Evolutionary conservation across 441 rosid species (phyloP).

Genomic region (Erysimum pusillum): DNA sequence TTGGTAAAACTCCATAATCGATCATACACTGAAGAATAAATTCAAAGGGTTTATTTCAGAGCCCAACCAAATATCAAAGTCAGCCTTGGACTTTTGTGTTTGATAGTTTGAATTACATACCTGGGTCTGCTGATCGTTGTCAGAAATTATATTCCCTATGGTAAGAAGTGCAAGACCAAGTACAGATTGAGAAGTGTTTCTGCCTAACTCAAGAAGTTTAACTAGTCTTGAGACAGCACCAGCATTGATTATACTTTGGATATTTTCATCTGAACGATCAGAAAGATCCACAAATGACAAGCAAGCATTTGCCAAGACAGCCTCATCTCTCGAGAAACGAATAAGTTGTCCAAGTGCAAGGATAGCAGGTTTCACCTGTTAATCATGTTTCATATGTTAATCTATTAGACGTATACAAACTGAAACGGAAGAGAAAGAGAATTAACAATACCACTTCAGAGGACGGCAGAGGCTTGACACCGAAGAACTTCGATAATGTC

Average conservation of each 20-base stretch:
- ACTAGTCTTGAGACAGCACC: slow-evolving; percentile 76
- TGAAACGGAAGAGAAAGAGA: neutral
- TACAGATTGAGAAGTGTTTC: slow-evolving; percentile 75
- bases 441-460: slow-evolving; percentile 73
- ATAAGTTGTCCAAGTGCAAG: too few relatives aligned
- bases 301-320: too few relatives aligned
- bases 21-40: slow-evolving; percentile 50
- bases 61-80: too few relatives aligned
- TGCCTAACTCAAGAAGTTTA: slow-evolving; percentile 72
- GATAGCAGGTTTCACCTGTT: too few relatives aligned
- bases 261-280: slow-evolving; percentile 82
- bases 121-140: slow-evolving; percentile 86
- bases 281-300: slow-evolving; percentile 47
- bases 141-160: slow-evolving; percentile 82
- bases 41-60: too few relatives aligned
- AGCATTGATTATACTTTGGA: slow-evolving; percentile 78
- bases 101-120: slow-evolving; percentile 49
- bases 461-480: slow-evolving; percentile 85
- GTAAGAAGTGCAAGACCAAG: slow-evolving; percentile 84
- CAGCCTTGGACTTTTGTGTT: too few relatives aligned
- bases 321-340: too few relatives aligned
- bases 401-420: too few relatives aligned
- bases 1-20: slow-evolving; percentile 46
- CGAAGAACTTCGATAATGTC: slow-evolving; percentile 87
- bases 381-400: too few relatives aligned